Base-by-base conservation (phyloP, 2,329 filamentous ascomycete species). In the Fusarium kyushuense region DNA sequence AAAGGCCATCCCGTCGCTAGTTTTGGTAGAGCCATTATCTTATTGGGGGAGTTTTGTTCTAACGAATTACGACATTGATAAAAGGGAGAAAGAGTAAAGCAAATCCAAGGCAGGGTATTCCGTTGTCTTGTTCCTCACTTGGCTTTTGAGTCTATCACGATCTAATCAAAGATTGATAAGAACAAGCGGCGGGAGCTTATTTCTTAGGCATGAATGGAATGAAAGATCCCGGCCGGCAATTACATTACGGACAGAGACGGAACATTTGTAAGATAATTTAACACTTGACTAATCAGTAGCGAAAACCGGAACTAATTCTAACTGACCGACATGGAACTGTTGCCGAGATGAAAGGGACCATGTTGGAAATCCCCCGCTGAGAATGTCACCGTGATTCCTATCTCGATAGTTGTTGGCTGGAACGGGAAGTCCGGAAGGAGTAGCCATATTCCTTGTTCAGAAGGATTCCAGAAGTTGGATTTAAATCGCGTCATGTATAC, bases 331-430 rank as follows among this genome's bases (percentile, higher is more conserved):
- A 36, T 49, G 58, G 48, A 43, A 57, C 30, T 48, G 36, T 43
- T 43, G 30, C 61, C 61, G 61, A 64, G 46, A 64, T 65, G 53
- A 65, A 65, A 55, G 58, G 60, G 41, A 47, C 54, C 16, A 53
- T 53, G 11, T 27, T 55, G 41, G 51, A 27, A 54, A 32, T 19
- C 27, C 40, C 42, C 59, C 53, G 47, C 61, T 7, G 25, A 19
- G 36, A 35, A 10, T 43, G 32, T 19, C 33, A 55, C 57, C 17
- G 19, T 45, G 12, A 16, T 38, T 38, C 35, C n/a, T 63, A 49
- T 63, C 51, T 48, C 43, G 58, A 57, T 58, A 58, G n/a, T 29
- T 7, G 17, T 27, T 12, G n/a, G 11, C 33, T 40, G n/a, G 23
- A 51, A 29, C 6, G n/a, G 36, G 32, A n/a, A 36, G 12, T 16